phyloP scores from a whole-genome alignment of 2,329 filamentous ascomycete species.

The Pseudogymnoascus sp. region DNA sequence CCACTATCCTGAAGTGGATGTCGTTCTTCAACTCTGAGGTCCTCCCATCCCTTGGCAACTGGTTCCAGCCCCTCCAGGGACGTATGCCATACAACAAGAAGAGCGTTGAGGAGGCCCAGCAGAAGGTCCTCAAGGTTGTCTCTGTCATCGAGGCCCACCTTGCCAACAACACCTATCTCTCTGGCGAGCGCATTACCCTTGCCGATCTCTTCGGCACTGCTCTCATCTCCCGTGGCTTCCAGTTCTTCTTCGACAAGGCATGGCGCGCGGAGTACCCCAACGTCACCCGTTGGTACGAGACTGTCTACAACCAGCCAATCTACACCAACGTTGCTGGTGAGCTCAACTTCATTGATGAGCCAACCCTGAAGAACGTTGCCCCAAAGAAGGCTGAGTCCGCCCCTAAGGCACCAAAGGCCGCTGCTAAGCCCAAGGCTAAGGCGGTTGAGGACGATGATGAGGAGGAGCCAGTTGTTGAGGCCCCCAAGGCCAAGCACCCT shows the following conservation, averaged over 20 bases:
- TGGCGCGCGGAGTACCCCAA: conserved; percentile 80
- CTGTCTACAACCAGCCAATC: conserved; percentile 85
- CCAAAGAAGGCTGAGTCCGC: conserved; percentile 67
- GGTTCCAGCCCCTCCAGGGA: conserved; percentile 83
- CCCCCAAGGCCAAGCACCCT: conserved; percentile 94
- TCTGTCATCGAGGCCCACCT: conserved; percentile 79
- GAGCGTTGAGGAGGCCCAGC: conserved; percentile 71
- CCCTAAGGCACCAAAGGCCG: conserved; percentile 49
- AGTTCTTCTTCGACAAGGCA: conserved; percentile 87
- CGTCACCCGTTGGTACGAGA: conserved; percentile 88
- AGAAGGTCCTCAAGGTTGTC: conserved; percentile 59
- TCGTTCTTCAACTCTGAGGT: conserved; percentile 92
- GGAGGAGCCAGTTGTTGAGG: conserved; percentile 46
- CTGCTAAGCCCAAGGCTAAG: conserved; percentile 36
- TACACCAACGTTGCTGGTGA: conserved; percentile 72
- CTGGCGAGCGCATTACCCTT: conserved; percentile 93
- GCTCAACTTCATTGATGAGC: conserved; percentile 72
- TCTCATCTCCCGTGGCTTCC: conserved; percentile 79
- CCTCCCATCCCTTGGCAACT: conserved; percentile 61
- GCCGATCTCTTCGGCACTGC: conserved; percentile 81
- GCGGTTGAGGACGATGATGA: conserved; percentile 56
- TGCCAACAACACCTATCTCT: conserved; percentile 87
- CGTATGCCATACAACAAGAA: conserved; percentile 94
- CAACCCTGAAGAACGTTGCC: conserved; percentile 67
- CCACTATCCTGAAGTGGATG: conserved; percentile 96